Percentiles rank a stretch among this genome's conserved stretches.
Evolutionary conservation across 2,329 filamentous ascomycete genomes (phyloP).

Genomic region (Sporothrix schenckii): DNA sequence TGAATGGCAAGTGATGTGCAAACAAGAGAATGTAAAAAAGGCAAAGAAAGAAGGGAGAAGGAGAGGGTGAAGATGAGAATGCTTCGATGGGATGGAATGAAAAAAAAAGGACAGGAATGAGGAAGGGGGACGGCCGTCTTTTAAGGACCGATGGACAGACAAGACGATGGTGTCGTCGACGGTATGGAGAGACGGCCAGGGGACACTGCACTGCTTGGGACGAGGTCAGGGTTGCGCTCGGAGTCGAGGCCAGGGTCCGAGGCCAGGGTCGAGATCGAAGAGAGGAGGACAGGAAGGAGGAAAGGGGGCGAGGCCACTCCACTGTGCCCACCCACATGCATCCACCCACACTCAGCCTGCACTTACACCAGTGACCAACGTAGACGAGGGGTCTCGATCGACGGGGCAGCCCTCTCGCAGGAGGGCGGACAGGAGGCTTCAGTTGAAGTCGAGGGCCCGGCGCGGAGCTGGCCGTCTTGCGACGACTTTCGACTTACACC

Average conservation of each 20-base stretch:
- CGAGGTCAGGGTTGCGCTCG: background rate
- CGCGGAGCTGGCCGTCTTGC: background rate
- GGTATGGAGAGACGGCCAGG: background rate
- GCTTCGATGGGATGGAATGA: constrained; percentile 28
- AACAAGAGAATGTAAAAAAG: constrained; percentile 19
- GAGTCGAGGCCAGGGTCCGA: background rate
- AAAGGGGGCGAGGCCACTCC: constrained; percentile 1
- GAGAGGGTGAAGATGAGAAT: constrained; percentile 26
- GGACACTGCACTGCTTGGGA: background rate
- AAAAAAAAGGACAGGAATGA: constrained; percentile 20
- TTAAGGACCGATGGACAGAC: constrained; percentile 26
- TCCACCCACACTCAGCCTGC: constrained; percentile 5
- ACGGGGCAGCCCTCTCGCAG: constrained; percentile 15
- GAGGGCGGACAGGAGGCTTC: constrained; percentile 4
- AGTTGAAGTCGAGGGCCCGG: background rate
- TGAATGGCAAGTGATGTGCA: constrained; percentile 29
- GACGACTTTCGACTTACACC: background rate
- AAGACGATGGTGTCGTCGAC: background rate
- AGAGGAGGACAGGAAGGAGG: background rate
- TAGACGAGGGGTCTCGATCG: constrained; percentile 7
- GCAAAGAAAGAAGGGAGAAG: background rate
- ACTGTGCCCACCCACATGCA: background rate
- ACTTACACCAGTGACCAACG: background rate
- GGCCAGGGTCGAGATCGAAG: background rate
- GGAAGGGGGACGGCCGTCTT: constrained; percentile 27